Conservation (phyloP, 768 basidiomycete species). For the Porpolomopsis calyptriformis region DNA sequence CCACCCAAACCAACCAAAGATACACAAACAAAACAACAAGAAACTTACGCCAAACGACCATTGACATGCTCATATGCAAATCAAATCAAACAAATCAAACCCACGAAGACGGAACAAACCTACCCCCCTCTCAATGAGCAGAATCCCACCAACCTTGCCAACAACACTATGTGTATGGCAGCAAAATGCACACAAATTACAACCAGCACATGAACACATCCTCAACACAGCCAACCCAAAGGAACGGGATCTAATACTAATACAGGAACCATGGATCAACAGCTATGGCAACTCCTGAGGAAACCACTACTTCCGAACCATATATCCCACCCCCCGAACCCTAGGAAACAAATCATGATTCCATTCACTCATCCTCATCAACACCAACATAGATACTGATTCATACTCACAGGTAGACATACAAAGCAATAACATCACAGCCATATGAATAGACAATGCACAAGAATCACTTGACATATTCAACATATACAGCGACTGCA, state of each 20-base stretch:
- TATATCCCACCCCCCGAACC: not conserved
- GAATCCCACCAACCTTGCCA: too few species aligned
- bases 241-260: conserved; percentile 17
- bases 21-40: too few species aligned
- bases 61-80: too few species aligned
- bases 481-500: not conserved
- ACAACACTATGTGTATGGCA: too few species aligned
- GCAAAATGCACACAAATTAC: conserved; percentile 21
- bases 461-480: not conserved
- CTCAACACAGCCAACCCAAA: conserved; percentile 7
- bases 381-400: not conserved
- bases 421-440: not conserved
- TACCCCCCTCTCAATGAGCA: too few species aligned
- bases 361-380: not conserved
- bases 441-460: not conserved
- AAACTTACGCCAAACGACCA: too few species aligned
- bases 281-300: conserved; percentile 8
- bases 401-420: not conserved
- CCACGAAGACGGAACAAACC: too few species aligned
- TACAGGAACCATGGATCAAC: conserved; percentile 26
- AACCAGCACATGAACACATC: conserved; percentile 9
- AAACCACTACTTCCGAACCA: not conserved
- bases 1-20: too few species aligned
- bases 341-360: not conserved
- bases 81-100: too few species aligned